Conservation (phyloP, 208 protist species). For the Phytomonas francai region DNA sequence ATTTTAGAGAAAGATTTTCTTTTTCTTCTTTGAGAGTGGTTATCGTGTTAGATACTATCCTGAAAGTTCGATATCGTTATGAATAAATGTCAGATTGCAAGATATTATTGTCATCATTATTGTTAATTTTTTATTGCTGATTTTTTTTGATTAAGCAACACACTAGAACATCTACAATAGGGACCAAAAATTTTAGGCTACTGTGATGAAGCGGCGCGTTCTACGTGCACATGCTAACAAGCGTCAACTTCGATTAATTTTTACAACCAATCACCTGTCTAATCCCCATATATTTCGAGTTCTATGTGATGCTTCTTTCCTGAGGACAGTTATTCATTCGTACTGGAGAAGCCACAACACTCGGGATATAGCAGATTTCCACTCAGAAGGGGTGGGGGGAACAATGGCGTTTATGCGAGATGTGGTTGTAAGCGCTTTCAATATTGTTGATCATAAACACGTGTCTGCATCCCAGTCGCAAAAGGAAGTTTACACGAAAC, state of each 20-base stretch:
- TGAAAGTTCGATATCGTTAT: background rate
- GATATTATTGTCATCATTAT: slow-evolving; percentile 1
- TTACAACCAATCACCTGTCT: slow-evolving; percentile 38
- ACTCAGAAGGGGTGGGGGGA: background rate
- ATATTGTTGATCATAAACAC: slow-evolving; percentile 6
- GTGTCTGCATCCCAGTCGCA: background rate
- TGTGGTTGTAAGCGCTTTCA: background rate
- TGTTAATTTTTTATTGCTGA: slow-evolving; percentile 7
- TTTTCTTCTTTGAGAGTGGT: background rate
- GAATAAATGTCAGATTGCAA: background rate
- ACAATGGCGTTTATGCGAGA: background rate
- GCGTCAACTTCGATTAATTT: slow-evolving; percentile 53
- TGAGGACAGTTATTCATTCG: slow-evolving; percentile 41
- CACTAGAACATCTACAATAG: slow-evolving; percentile 8
- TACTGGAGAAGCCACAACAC: slow-evolving; percentile 17
- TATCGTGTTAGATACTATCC: background rate
- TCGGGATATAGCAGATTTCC: background rate
- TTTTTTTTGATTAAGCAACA: slow-evolving; percentile 9
- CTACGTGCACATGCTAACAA: slow-evolving; percentile 77
- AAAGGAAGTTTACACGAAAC: background rate
- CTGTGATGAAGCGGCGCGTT: slow-evolving; percentile 71
- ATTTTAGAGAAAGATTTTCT: background rate
- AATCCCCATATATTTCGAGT: slow-evolving; percentile 31
- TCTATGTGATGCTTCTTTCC: slow-evolving; percentile 72
- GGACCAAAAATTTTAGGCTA: background rate